Conservation (phyloP, 306 rosid species). For the Prinsepia uniflora region DNA sequence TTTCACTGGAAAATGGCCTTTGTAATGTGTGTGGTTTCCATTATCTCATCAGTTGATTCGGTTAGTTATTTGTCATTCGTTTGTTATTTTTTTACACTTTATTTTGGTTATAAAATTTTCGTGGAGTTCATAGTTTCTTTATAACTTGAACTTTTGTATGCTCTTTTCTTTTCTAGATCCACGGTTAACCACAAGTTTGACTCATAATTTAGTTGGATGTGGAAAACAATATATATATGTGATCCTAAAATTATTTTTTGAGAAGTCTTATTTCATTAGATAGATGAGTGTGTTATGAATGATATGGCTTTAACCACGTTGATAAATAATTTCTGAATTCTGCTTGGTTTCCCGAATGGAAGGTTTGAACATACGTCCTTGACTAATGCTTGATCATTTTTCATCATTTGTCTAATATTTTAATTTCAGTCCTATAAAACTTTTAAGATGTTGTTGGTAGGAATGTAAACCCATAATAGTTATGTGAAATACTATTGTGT, state of each 20-base stretch:
- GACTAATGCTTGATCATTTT: not conserved
- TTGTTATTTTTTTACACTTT: constrained; percentile 12
- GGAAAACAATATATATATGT: not conserved
- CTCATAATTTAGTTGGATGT: not conserved
- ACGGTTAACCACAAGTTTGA: not conserved
- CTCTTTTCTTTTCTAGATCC: constrained; percentile 12
- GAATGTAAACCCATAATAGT: not conserved
- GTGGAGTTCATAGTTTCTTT: not conserved
- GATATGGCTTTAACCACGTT: not conserved
- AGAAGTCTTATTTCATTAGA: not conserved
- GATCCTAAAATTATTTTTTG: not conserved
- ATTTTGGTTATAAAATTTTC: constrained; percentile 14
- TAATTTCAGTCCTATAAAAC: not conserved
- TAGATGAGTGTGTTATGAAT: not conserved
- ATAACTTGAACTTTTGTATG: constrained; percentile 13
- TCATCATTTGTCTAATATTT: not conserved
- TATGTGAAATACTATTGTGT: not conserved
- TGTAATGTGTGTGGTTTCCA: constrained; percentile 89
- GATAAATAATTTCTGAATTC: not conserved
- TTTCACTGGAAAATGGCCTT: constrained; percentile 95
- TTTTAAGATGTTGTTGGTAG: not conserved
- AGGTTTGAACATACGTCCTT: not conserved
- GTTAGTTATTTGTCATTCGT: constrained; percentile 51
- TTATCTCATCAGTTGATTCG: constrained; percentile 94
- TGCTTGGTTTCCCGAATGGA: not conserved